Evolutionary conservation across 73 alveolate genomes (phyloP).

Genomic region (Symbiodinium pilosum): DNA sequence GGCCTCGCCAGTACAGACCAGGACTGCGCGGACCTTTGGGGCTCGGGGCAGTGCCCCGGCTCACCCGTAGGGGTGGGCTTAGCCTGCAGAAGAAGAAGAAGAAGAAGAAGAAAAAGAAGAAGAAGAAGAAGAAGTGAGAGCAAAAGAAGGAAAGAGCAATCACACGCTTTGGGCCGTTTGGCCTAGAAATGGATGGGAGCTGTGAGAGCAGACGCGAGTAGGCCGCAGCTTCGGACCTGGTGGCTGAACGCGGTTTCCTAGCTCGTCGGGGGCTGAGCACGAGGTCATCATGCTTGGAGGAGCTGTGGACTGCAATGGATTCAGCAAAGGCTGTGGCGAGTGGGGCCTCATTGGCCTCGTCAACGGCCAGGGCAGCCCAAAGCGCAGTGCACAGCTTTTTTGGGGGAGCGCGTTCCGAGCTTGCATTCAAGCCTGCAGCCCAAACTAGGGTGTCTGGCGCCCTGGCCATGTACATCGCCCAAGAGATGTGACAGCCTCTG

Average conservation of each 20-base stretch:
- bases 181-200: no score
- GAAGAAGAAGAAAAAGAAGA: no score
- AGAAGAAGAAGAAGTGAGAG: no score
- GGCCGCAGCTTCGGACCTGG: slow-evolving; percentile 57
- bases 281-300: neutral
- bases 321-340: slow-evolving; percentile 42
- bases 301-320: neutral
- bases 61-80: no score
- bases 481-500: slow-evolving; percentile 53
- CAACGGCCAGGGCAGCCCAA: slow-evolving; percentile 85
- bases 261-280: neutral
- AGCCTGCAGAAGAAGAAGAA: no score
- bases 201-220: neutral
- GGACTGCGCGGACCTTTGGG: no score
- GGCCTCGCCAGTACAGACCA: no score
- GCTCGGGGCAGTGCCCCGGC: no score
- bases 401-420: neutral
- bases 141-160: no score
- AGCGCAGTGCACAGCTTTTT: neutral
- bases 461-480: slow-evolving; percentile 45
- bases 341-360: slow-evolving; percentile 67
- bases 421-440: no score
- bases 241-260: slow-evolving; percentile 58
- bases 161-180: no score
- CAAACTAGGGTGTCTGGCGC: slow-evolving; percentile 72